Base-by-base conservation (phyloP, 495 filamentous ascomycete species). In the Daldinia concentrica region DNA sequence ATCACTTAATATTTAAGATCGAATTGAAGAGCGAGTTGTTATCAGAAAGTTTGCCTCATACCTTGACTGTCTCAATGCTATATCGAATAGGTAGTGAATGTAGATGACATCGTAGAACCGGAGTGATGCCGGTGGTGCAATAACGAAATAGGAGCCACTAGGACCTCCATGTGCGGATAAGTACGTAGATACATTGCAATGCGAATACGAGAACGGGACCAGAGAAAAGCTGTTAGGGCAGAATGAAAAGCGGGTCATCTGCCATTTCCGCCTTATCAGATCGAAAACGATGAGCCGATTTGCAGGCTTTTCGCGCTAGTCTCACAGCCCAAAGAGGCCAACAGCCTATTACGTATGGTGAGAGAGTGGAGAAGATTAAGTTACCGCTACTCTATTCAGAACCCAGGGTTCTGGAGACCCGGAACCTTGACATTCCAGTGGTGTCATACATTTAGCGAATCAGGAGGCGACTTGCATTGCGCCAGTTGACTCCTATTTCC, bases 231-330 rank as follows among this genome's bases (percentile, higher is more conserved):
- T 48, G 59, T 30, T 41, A 39, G 61, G 32, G 48, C 59, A 61
- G 71, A 69, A 73, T 73, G 61, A 73, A 73, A 69, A 62, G 58
- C 54, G 71, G 71, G 22, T 32, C 8, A 5, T 5, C 6, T 62
- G 51, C 27, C 60, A 62, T 66, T 51, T 66, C 61, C 50, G 58
- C 51, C 71, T 73, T 73, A 73, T 73, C 71, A 68, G 71, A 73
- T 73, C 71, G 71, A 64, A 45, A 15, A 50, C 48, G 50, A 66
- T 65, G 65, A 73, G 71, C 71, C 65, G 61, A 73, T 69, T 66
- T 62, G 64, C 61, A 63, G 65, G 15, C 8, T 29, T 43, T 51
- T 34, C 36, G 14, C 26, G 55, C 37, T 43, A 62, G 57, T 68
- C 32, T 50, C 39, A 56, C 61, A 57, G 45, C 64, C 61, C 27